phyloP scores from a whole-genome alignment of 306 rosid genomes.

The Begonia masoniana region DNA sequence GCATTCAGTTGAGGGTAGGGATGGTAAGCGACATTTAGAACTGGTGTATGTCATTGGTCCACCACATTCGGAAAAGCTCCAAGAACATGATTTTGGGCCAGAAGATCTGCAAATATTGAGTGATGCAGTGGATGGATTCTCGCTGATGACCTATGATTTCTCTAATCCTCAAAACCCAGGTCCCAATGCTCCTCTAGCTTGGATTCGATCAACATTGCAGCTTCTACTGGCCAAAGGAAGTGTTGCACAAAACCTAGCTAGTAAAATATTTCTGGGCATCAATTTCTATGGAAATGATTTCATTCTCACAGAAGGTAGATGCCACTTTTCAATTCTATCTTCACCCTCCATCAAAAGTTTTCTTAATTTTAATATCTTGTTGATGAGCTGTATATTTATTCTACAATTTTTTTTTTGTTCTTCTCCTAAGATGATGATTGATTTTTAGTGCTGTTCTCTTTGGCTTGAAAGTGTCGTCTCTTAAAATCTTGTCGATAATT shows the following conservation, averaged over 20 bases:
- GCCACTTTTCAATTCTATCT: background rate
- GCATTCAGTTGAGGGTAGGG: conserved; percentile 45
- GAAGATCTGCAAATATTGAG: conserved; percentile 59
- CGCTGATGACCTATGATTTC: conserved; percentile 91
- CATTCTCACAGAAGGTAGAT: conserved; percentile 51
- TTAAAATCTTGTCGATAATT: conserved; percentile 11
- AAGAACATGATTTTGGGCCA: conserved; percentile 69
- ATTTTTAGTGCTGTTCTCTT: background rate
- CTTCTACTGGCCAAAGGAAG: conserved; percentile 44
- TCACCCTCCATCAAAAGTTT: too few relatives aligned
- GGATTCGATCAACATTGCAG: conserved; percentile 56
- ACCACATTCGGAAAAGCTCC: conserved; percentile 69
- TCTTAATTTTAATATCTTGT: too few relatives aligned
- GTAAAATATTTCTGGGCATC: conserved; percentile 78
- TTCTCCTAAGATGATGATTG: background rate
- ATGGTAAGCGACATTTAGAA: conserved; percentile 34
- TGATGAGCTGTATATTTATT: too few relatives aligned
- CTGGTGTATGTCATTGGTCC: conserved; percentile 87
- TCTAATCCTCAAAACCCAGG: conserved; percentile 80
- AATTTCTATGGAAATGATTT: conserved; percentile 93
- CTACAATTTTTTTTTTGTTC: too few relatives aligned
- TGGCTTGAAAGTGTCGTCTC: background rate
- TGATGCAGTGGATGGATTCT: conserved; percentile 75
- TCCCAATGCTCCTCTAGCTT: conserved; percentile 92
- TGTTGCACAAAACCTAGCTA: conserved; percentile 24